These are phyloP conservation scores for Singerocomus inundabilis DNA, from an alignment of 1,284 basidiomycete species.

Conservation along the genomic window DNA sequence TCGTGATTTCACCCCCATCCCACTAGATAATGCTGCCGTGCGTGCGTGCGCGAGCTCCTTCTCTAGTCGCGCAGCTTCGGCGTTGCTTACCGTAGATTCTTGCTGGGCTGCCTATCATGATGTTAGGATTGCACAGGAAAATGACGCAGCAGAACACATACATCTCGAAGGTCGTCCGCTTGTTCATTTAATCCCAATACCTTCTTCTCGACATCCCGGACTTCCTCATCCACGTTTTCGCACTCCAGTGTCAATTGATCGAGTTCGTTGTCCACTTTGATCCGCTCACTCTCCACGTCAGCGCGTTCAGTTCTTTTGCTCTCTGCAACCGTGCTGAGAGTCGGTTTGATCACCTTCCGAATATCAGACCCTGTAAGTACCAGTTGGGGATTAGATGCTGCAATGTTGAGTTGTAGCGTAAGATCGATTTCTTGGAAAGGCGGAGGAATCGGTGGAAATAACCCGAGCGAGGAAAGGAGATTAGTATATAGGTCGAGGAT, in stretches of 20 bases:
- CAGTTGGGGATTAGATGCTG: constrained; percentile 61
- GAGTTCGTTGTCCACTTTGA: constrained; percentile 75
- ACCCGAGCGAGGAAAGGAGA: constrained; percentile 67
- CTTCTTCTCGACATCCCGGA: constrained; percentile 66
- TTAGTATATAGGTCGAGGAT: constrained; percentile 73
- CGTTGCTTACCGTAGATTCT: constrained; percentile 61
- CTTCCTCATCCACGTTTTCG: constrained; percentile 75
- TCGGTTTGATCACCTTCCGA: constrained; percentile 67
- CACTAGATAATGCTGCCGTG: constrained; percentile 71
- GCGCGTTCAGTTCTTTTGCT: constrained; percentile 64
- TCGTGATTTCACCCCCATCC: constrained; percentile 75
- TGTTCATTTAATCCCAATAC: constrained; percentile 66
- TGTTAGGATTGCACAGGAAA: constrained; percentile 5
- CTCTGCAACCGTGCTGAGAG: constrained; percentile 67
- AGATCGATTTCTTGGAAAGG: constrained; percentile 70
- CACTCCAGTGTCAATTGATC: constrained; percentile 74
- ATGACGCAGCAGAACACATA: constrained; percentile 38
- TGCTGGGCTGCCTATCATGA: constrained; percentile 63
- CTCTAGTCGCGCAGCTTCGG: constrained; percentile 62
- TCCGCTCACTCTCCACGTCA: constrained; percentile 68
- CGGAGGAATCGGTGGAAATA: constrained; percentile 67
- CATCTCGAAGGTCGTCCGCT: constrained; percentile 75
- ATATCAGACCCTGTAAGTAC: constrained; percentile 66
- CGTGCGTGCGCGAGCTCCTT: constrained; percentile 67
- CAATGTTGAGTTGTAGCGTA: constrained; percentile 72